Conservation (phyloP, 208 protist species). For the Acanthamoeba lenticulata region DNA sequence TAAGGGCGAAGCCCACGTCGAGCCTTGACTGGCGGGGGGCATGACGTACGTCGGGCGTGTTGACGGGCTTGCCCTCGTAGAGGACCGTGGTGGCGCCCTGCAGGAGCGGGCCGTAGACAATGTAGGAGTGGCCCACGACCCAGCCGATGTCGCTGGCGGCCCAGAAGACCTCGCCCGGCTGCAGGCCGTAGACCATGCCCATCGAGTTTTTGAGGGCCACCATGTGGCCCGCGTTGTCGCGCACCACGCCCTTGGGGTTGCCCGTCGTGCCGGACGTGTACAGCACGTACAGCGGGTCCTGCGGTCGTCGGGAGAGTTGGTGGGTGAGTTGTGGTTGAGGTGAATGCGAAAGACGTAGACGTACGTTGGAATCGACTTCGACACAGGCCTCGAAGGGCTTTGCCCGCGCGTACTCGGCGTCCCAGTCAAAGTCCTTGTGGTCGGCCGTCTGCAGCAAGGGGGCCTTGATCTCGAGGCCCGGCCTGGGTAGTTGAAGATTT, state of each 20-base stretch:
- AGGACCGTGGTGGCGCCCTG: constrained; percentile 72
- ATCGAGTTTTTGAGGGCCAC: constrained; percentile 36
- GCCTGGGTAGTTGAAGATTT: background rate
- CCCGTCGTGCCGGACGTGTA: constrained; percentile 86
- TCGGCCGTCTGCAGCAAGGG: background rate
- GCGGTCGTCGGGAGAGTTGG: background rate
- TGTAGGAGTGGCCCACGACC: constrained; percentile 81
- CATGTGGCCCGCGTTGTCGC: background rate
- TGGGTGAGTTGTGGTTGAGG: background rate
- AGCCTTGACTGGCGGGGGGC: background rate
- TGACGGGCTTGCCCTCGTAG: constrained; percentile 81
- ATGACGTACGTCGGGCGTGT: constrained; percentile 73
- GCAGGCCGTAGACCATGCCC: background rate
- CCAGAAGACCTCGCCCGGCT: constrained; percentile 25
- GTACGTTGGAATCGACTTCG: background rate
- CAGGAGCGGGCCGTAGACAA: constrained; percentile 79
- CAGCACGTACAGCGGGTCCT: constrained; percentile 52
- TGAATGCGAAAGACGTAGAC: background rate
- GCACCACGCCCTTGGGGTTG: constrained; percentile 81
- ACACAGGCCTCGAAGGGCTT: background rate
- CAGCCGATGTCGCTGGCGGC: constrained; percentile 69
- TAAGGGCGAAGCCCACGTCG: background rate
- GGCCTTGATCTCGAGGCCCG: background rate
- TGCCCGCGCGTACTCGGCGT: background rate
- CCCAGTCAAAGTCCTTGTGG: background rate